phyloP scores from a whole-genome alignment of 306 rosid genomes.

The Vigna unguiculata region DNA sequence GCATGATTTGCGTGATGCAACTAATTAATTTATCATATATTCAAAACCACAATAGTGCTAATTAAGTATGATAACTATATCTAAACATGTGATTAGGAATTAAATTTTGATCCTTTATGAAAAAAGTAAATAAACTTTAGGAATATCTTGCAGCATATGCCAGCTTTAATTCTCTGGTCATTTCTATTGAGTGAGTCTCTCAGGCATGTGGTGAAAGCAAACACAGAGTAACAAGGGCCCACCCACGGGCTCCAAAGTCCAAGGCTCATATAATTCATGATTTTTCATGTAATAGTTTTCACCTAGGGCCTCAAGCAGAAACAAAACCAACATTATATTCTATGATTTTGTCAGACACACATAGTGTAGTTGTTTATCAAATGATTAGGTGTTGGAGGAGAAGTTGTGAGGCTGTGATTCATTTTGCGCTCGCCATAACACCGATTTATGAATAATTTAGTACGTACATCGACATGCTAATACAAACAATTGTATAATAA shows the following conservation, averaged over 20 bases:
- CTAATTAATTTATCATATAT: background rate
- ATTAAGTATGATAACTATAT: too few species aligned
- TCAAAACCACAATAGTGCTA: too few species aligned
- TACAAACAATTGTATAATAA: background rate
- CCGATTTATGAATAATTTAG: constrained; percentile 28
- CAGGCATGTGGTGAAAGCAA: background rate
- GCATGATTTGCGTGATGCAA: constrained; percentile 34
- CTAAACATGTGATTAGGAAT: too few species aligned
- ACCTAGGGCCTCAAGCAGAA: background rate
- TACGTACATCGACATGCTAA: background rate
- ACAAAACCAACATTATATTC: constrained; percentile 25
- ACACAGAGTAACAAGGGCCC: constrained; percentile 28
- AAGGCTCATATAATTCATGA: constrained; percentile 23
- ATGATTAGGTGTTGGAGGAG: constrained; percentile 36
- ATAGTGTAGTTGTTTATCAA: constrained; percentile 12
- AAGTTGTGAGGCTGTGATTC: constrained; percentile 36
- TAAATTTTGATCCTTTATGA: too few species aligned
- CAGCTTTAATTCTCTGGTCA: background rate
- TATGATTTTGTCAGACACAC: constrained; percentile 19
- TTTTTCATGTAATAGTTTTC: constrained; percentile 9
- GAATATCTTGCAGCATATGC: constrained; percentile 46
- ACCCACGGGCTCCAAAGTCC: constrained; percentile 26
- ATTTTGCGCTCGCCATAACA: constrained; percentile 29
- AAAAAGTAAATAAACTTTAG: background rate
- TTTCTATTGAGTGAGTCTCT: background rate